Conservation (phyloP, 2,329 filamentous ascomycete genomes). For the Verticillium tricorpus region DNA sequence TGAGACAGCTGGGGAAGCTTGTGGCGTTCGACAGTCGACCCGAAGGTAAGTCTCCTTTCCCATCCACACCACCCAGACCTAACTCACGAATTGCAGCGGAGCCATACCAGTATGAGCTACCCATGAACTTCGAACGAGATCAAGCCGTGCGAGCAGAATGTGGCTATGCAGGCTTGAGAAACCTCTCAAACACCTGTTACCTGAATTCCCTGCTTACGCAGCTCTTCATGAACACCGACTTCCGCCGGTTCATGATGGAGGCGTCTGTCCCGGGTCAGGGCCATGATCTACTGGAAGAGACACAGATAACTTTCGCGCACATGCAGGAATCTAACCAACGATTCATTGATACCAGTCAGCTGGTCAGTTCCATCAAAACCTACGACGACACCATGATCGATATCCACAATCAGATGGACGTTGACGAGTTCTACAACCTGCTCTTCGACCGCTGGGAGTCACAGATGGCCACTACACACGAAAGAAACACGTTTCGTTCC, state of each 20-base stretch:
- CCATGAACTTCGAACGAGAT: conserved; percentile 57
- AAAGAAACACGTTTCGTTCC: conserved; percentile 68
- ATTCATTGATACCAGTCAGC: conserved; percentile 65
- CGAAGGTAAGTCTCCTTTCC: conserved; percentile 4
- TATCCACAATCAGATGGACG: conserved; percentile 90
- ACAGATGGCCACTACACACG: conserved; percentile 64
- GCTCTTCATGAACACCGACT: conserved; percentile 90
- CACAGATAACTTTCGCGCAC: conserved; percentile 75
- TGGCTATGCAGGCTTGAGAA: conserved; percentile 85
- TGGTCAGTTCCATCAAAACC: conserved; percentile 73
- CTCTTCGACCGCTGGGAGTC: conserved; percentile 88
- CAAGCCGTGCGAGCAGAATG: conserved; percentile 69
- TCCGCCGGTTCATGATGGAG: conserved; percentile 77
- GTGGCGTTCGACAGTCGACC: conserved; percentile 34
- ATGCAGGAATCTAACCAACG: conserved; percentile 81
- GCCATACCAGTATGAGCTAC: conserved; percentile 58
- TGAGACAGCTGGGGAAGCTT: conserved; percentile 46
- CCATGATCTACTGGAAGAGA: conserved; percentile 62
- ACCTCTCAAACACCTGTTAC: conserved; percentile 95
- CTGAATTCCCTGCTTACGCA: conserved; percentile 93
- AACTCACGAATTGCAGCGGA: conserved; percentile 17
- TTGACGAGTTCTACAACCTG: conserved; percentile 95
- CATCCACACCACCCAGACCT: not conserved
- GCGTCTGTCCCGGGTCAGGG: conserved; percentile 55
- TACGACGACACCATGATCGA: conserved; percentile 83